phyloP scores from a whole-genome alignment of 2,329 filamentous ascomycete species.

The Berkeleyomyces basicola region DNA sequence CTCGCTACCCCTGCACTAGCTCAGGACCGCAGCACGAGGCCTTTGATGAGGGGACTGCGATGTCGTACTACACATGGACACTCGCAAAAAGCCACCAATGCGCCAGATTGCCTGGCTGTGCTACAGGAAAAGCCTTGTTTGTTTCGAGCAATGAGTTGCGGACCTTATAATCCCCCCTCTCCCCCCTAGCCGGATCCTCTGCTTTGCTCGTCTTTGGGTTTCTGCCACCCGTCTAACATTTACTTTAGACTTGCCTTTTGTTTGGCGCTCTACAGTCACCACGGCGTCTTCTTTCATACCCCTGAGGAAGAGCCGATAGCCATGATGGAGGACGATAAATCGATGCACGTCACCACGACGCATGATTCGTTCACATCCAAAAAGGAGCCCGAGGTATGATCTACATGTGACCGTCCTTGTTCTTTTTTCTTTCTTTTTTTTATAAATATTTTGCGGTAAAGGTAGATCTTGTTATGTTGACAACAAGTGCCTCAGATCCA shows the following conservation, averaged over 20 bases:
- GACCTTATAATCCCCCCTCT: neutral
- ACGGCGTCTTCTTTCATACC: neutral
- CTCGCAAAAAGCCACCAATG: neutral
- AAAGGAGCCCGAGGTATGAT: neutral
- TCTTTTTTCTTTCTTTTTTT: neutral
- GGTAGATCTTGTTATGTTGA: neutral
- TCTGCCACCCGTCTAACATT: neutral
- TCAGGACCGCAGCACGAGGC: neutral
- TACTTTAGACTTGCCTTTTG: neutral
- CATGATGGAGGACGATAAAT: neutral
- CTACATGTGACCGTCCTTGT: neutral
- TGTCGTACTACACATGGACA: neutral
- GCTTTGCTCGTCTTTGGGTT: neutral
- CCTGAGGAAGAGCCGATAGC: neutral
- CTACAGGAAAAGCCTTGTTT: neutral
- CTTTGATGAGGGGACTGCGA: neutral
- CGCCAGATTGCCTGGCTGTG: neutral
- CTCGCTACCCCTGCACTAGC: neutral
- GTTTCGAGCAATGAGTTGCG: neutral
- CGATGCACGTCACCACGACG: neutral
- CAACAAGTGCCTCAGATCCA: slow-evolving; percentile 3
- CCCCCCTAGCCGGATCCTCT: neutral
- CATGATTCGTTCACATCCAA: neutral
- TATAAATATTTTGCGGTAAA: neutral
- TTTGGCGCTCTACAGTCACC: neutral